Percentiles rank a stretch among this genome's conserved stretches.
phyloP scores from a whole-genome alignment of 805 yeast species.

The Metschnikowia colocasiae region DNA sequence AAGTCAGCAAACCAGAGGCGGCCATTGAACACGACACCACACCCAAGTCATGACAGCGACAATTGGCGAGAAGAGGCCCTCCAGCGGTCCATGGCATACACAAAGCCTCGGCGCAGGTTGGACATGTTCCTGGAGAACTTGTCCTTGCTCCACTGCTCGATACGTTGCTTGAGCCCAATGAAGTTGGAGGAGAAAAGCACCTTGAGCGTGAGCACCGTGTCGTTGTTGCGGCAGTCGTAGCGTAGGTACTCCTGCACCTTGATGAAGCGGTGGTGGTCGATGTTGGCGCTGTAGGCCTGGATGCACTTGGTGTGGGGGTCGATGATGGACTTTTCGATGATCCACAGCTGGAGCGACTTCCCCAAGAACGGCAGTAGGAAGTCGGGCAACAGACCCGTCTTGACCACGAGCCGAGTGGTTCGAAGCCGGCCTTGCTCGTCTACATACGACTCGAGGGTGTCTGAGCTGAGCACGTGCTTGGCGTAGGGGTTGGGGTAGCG shows the following conservation, averaged over 20 bases:
- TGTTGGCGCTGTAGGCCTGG: conserved; percentile 70
- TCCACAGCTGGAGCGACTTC: conserved; percentile 62
- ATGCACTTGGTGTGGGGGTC: conserved; percentile 56
- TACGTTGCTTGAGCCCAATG: conserved; percentile 61
- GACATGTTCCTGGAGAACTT: conserved; percentile 65
- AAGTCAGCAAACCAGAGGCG: neutral
- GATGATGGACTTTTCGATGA: conserved; percentile 72
- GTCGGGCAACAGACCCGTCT: conserved; percentile 74
- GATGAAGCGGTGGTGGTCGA: conserved; percentile 78
- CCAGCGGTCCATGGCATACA: conserved; percentile 61
- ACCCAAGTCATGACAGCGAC: no score
- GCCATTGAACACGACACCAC: neutral
- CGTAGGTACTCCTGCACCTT: conserved; percentile 73
- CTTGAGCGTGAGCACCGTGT: conserved; percentile 49
- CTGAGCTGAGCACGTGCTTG: conserved; percentile 77
- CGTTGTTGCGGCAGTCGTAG: conserved; percentile 34
- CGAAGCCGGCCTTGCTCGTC: conserved; percentile 62
- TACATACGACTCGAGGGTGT: conserved; percentile 61
- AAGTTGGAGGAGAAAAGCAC: conserved; percentile 75
- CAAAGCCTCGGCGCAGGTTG: conserved; percentile 68
- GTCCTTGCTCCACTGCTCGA: conserved; percentile 77
- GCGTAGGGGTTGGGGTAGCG: conserved; percentile 73
- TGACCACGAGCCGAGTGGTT: conserved; percentile 70
- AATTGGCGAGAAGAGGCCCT: conserved; percentile 1
- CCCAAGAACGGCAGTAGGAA: conserved; percentile 79